Base-by-base conservation (phyloP, 2,329 filamentous ascomycete genomes). In the Xylaria sp. region DNA sequence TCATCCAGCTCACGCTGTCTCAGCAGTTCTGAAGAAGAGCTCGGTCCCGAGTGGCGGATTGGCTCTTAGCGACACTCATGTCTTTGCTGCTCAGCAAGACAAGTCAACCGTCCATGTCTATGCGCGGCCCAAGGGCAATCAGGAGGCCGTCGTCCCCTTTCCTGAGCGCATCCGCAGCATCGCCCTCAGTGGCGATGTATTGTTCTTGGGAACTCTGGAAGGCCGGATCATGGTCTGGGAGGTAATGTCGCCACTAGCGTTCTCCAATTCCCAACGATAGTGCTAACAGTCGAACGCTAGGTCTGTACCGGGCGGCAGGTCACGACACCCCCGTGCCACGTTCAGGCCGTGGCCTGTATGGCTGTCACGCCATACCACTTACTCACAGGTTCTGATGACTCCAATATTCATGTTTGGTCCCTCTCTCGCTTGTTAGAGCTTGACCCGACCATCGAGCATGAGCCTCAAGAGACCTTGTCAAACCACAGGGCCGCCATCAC, bases 41-140 rank as follows among this genome's bases (percentile, higher is more conserved):
- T 92, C 93, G 17, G 89, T 90, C n/a, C 86, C 90, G 30, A 84
- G 86, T 66, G 93, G 95, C 79, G 91, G 93, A 74, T 83, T 99
- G 64, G 94, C 93, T 34, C 86, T 94, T 74, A 97, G 87, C 80
- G 85, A 88, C 53, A 90, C 90, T 21, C 96, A 99, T 78, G 86
- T 98, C 55, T 99, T 97, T 78, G 92, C 94, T 3, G 95, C 93
- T 3, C 96, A 99, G 79, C 87, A 92, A 58, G 94, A 94, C 72
- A 98, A 97, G 80, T 93, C 94, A 0, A 92, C 97, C 50, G 87
- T 99, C 1, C 93, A 98, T 81, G 93, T 99, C 64, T 99, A 98
- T 81, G 94, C 88, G 66, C 88, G 94, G 64, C 86, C 90, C 67
- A 92, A 92, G 71, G 92, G 92, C 32, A 96, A 92, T 74, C 94